Evolutionary conservation across 768 basidiomycete species (phyloP).

Genomic region (Pulveroboletus sp.): DNA sequence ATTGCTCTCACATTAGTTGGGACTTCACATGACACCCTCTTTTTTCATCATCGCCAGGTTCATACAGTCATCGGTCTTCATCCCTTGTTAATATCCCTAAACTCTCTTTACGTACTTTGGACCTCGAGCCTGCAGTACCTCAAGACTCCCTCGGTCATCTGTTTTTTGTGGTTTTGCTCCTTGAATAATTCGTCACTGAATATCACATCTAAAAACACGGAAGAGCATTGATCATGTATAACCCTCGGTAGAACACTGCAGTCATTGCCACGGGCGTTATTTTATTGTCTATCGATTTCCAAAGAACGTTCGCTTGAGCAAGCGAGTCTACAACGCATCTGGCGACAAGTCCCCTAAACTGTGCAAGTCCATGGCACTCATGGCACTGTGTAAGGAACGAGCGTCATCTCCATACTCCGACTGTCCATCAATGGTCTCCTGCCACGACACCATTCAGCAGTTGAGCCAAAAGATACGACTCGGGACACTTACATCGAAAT

Average conservation of each 20-base stretch:
- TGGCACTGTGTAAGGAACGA: conserved; percentile 58
- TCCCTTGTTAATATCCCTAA: conserved; percentile 3
- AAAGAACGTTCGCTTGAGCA: not conserved
- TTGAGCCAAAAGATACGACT: not conserved
- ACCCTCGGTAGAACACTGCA: conserved; percentile 35
- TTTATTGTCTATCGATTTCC: conserved; percentile 26
- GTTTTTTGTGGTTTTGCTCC: conserved; percentile 12
- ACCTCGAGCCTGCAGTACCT: conserved; percentile 1
- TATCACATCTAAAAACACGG: conserved; percentile 30
- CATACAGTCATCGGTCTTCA: conserved; percentile 26
- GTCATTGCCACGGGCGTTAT: conserved; percentile 32
- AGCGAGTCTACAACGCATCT: conserved; percentile 50
- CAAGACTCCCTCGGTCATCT: not conserved
- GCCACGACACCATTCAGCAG: conserved; percentile 5
- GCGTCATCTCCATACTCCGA: conserved; percentile 77
- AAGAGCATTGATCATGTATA: conserved; percentile 36
- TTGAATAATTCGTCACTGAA: conserved; percentile 17
- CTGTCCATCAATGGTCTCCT: conserved; percentile 73
- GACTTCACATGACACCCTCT: conserved; percentile 3
- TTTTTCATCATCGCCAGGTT: conserved; percentile 7
- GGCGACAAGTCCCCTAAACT: conserved; percentile 70
- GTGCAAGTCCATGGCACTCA: conserved; percentile 53
- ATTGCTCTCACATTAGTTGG: conserved; percentile 14
- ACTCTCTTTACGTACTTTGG: conserved; percentile 17
- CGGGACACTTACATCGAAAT: conserved; percentile 76